Conservation (phyloP, 2,329 filamentous ascomycete genomes). For the Aspergillus hiratsukae region DNA sequence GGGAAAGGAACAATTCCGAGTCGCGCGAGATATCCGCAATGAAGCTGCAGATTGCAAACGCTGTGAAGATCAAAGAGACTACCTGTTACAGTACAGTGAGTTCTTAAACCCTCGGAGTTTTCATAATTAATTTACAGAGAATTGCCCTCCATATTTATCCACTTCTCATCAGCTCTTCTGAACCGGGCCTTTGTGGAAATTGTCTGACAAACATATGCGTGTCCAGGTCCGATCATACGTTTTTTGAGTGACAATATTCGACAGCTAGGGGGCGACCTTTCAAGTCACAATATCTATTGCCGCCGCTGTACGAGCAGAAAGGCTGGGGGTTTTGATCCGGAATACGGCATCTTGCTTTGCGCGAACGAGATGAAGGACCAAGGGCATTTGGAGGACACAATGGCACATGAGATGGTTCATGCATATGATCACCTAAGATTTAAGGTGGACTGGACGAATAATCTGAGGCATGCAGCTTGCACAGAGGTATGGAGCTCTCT, state of each 20-base stretch:
- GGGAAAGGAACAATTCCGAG: conserved; percentile 71
- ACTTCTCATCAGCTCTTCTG: not conserved
- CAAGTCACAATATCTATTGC: conserved; percentile 73
- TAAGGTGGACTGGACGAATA: conserved; percentile 77
- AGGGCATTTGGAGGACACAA: conserved; percentile 83
- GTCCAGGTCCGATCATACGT: conserved; percentile 66
- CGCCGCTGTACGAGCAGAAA: conserved; percentile 69
- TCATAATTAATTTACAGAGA: not conserved
- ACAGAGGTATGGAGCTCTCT: conserved; percentile 62
- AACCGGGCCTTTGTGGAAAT: not conserved
- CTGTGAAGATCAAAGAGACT: conserved; percentile 79
- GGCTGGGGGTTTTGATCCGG: conserved; percentile 78
- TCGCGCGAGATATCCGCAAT: conserved; percentile 68
- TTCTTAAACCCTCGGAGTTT: not conserved
- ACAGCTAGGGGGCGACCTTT: conserved; percentile 72
- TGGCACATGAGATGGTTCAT: conserved; percentile 97
- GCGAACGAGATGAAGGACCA: conserved; percentile 81
- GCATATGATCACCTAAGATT: conserved; percentile 90
- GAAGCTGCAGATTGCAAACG: conserved; percentile 73
- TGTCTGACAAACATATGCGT: not conserved
- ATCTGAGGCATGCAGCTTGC: conserved; percentile 86
- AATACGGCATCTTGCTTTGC: conserved; percentile 85
- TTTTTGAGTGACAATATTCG: conserved; percentile 81
- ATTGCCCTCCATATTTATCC: not conserved
- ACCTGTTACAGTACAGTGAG: conserved; percentile 70